Evolutionary conservation across 345 rosid genomes (phyloP).

Genomic region (Toxicodendron radicans): DNA sequence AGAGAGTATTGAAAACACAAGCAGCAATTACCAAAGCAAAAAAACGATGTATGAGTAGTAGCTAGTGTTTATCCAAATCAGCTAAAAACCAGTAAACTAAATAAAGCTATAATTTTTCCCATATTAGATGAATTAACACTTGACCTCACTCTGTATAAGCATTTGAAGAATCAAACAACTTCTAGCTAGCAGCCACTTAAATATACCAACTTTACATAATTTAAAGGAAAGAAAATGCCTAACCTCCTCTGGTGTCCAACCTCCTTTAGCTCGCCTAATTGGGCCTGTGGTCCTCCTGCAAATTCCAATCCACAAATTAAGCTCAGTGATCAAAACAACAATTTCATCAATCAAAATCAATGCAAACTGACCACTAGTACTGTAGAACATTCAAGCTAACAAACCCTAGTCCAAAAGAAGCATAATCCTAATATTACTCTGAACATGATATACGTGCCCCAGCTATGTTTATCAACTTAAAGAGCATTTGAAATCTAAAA

Average conservation of each 20-base stretch:
- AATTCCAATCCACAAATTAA: conserved; percentile 21
- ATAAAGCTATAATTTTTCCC: background rate
- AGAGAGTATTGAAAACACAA: conserved; percentile 15
- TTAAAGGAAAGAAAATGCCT: conserved; percentile 9
- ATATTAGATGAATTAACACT: background rate
- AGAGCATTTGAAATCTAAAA: background rate
- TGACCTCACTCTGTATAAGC: background rate
- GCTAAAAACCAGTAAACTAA: background rate
- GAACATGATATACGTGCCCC: background rate
- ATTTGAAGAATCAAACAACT: background rate
- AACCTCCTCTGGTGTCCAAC: conserved; percentile 98
- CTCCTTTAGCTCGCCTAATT: conserved; percentile 95
- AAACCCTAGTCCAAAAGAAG: conserved; percentile 9
- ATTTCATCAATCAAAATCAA: conserved; percentile 18
- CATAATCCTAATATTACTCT: background rate
- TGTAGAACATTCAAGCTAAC: background rate
- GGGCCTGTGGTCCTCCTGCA: conserved; percentile 96
- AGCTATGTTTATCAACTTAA: background rate
- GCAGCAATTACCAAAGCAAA: background rate
- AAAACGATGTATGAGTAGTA: background rate
- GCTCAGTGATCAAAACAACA: conserved; percentile 6
- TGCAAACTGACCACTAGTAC: background rate
- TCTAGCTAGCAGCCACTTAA: background rate
- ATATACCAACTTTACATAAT: conserved; percentile 5
- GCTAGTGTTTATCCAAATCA: background rate